Evolutionary conservation across 371 early-diverging fungal species (phyloP).

Genomic region (Sporodiniella umbellata): DNA sequence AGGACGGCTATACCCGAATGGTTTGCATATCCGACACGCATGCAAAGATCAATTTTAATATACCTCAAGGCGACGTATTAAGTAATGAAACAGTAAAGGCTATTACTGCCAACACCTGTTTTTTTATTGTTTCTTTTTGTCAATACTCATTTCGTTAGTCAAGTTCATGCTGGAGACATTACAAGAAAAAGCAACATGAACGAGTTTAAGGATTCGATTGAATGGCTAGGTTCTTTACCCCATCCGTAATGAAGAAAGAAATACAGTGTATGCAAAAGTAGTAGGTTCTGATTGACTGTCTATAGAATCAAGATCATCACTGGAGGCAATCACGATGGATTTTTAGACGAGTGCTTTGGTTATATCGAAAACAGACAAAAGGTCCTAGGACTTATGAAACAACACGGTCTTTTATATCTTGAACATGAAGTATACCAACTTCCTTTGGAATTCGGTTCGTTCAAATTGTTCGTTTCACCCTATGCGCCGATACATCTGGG

Average conservation of each 20-base stretch:
- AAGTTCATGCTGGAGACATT: constrained; percentile 51
- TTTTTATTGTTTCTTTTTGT: background rate
- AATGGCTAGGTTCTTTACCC: constrained; percentile 39
- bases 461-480: constrained; percentile 48
- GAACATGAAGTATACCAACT: constrained; percentile 42
- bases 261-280: too few relatives aligned
- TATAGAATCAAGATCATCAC: constrained; percentile 47
- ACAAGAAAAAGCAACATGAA: constrained; percentile 26
- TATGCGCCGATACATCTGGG: constrained; percentile 49
- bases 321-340: constrained; percentile 55
- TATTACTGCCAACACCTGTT: background rate
- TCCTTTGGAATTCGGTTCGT: constrained; percentile 30
- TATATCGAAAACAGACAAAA: constrained; percentile 12
- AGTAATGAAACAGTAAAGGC: constrained; percentile 33
- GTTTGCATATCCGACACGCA: constrained; percentile 55
- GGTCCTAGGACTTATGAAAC: constrained; percentile 18
- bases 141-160: background rate
- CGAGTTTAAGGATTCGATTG: constrained; percentile 23
- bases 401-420: constrained; percentile 41
- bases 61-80: constrained; percentile 46
- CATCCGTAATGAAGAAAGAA: too few relatives aligned
- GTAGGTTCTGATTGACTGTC: too few relatives aligned
- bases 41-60: constrained; percentile 23
- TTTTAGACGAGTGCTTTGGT: constrained; percentile 23
- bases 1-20: constrained; percentile 20